Evolutionary conservation across 345 rosid species (phyloP).

Genomic region (Heritiera fomes): DNA sequence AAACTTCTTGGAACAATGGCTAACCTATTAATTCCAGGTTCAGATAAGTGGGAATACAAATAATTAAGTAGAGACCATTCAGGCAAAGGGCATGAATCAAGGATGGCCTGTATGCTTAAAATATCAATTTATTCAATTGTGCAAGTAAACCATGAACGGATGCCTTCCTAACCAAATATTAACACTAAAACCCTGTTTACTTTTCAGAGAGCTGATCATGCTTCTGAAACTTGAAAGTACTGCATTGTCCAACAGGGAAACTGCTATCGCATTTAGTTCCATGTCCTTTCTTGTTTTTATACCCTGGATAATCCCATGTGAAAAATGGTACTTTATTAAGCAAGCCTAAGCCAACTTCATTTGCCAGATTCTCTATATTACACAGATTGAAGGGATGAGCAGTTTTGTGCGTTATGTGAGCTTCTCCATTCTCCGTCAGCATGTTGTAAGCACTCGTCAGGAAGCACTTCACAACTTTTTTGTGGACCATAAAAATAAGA

Average conservation of each 20-base stretch:
- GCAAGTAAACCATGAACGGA: too few relatives aligned
- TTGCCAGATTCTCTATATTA: slow-evolving; percentile 21
- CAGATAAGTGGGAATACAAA: too few relatives aligned
- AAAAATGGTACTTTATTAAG: background rate
- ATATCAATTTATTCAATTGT: too few relatives aligned
- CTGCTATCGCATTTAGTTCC: background rate
- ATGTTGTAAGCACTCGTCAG: slow-evolving; percentile 28
- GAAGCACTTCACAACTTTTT: slow-evolving; percentile 26
- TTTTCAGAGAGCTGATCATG: too few relatives aligned
- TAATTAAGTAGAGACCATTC: too few relatives aligned
- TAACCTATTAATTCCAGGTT: too few relatives aligned
- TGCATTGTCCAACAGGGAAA: slow-evolving; percentile 32
- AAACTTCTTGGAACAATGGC: too few relatives aligned
- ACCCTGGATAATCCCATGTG: slow-evolving; percentile 27
- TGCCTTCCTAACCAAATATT: too few relatives aligned
- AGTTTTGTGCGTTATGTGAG: slow-evolving; percentile 36
- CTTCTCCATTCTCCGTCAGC: slow-evolving; percentile 30
- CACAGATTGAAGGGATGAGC: slow-evolving; percentile 30
- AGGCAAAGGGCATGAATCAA: too few relatives aligned
- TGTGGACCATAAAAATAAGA: slow-evolving; percentile 20
- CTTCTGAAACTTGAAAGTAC: slow-evolving; percentile 28
- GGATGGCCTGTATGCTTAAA: too few relatives aligned
- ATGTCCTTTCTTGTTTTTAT: slow-evolving; percentile 30
- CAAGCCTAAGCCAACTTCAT: slow-evolving; percentile 21
- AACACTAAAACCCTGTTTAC: background rate